Conservation (phyloP, 1,139 yeast genomes). For the Saccharomycopsis hybrid region DNA sequence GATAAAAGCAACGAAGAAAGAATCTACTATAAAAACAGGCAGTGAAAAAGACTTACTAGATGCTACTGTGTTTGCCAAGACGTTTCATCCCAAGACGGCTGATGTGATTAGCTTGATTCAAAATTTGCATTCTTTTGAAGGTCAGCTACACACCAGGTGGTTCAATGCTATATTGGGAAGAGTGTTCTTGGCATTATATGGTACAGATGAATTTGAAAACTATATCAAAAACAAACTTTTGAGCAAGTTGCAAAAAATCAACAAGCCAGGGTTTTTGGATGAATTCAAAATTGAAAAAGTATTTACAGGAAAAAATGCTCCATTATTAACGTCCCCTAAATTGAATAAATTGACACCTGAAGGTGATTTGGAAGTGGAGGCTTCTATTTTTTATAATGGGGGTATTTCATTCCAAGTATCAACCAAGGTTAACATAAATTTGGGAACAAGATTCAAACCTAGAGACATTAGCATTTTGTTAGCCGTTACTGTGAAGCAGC, state of each 20-base stretch:
- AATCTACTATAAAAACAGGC: conserved; percentile 14
- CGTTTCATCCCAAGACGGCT: conserved; percentile 64
- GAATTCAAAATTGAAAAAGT: conserved; percentile 69
- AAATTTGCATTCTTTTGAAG: conserved; percentile 72
- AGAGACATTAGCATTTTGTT: conserved; percentile 73
- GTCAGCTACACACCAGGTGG: conserved; percentile 84
- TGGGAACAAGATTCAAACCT: conserved; percentile 70
- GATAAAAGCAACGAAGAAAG: conserved; percentile 60
- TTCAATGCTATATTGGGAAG: conserved; percentile 82
- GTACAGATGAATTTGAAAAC: conserved; percentile 58
- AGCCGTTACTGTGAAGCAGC: conserved; percentile 58
- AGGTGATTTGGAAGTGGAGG: conserved; percentile 62
- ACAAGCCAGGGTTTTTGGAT: conserved; percentile 81
- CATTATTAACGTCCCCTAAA: conserved; percentile 69
- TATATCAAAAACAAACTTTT: conserved; percentile 54
- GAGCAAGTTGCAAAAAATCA: conserved; percentile 69
- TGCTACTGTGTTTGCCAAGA: conserved; percentile 57
- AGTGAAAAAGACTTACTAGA: conserved; percentile 26
- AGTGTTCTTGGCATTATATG: conserved; percentile 66
- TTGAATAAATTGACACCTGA: conserved; percentile 70
- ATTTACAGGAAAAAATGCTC: conserved; percentile 76
- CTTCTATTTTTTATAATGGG: conserved; percentile 66
- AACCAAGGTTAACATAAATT: conserved; percentile 66
- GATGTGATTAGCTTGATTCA: conserved; percentile 72
- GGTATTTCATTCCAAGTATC: conserved; percentile 67